phyloP scores from a whole-genome alignment of 805 yeast genomes.

The Blastobotrys parvus region DNA sequence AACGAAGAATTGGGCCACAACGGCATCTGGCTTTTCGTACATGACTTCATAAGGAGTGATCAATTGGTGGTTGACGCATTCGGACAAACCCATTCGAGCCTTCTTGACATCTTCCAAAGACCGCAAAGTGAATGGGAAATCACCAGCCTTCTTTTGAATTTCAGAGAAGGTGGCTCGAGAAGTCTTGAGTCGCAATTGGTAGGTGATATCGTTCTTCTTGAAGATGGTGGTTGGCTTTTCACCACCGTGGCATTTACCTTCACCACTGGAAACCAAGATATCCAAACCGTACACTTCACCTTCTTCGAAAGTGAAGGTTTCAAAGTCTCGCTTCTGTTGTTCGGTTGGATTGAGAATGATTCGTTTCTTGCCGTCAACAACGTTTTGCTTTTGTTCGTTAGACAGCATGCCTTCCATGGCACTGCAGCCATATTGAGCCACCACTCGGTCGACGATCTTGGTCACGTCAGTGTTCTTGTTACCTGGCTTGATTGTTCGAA shows the following conservation, averaged over 20 bases:
- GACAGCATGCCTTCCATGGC: conserved; percentile 73
- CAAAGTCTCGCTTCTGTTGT: conserved; percentile 54
- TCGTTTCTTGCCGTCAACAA: conserved; percentile 66
- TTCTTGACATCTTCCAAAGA: conserved; percentile 60
- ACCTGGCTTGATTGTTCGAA: conserved; percentile 57
- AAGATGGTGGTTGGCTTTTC: conserved; percentile 59
- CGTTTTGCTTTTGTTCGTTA: conserved; percentile 60
- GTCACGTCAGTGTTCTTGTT: conserved; percentile 72
- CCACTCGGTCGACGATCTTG: conserved; percentile 52
- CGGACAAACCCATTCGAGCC: conserved; percentile 66
- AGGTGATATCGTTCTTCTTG: conserved; percentile 62
- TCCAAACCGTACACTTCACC: conserved; percentile 75
- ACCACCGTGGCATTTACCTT: conserved; percentile 56
- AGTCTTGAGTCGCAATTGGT: conserved; percentile 61
- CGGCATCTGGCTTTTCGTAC: conserved; percentile 58
- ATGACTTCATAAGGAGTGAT: conserved; percentile 60
- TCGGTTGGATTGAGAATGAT: conserved; percentile 68
- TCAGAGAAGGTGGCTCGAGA: conserved; percentile 61
- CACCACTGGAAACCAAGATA: conserved; percentile 57
- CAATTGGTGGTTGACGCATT: conserved; percentile 59
- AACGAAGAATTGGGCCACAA: conserved; percentile 63
- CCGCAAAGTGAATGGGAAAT: conserved; percentile 63
- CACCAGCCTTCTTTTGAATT: conserved; percentile 54
- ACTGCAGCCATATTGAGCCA: conserved; percentile 47
- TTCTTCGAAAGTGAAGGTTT: conserved; percentile 57